phyloP scores from a whole-genome alignment of 176 grass and related monocot genomes.

The Hordeum vulgare region MorexV3_pseudomolecules_assembly NC_058523.1:422081483-422081982 shows the following conservation, averaged over 20 bases:
- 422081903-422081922: background rate
- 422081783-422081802: background rate
- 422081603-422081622: slow-evolving; percentile 16
- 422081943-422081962: background rate
- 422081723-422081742: background rate
- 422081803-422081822: background rate
- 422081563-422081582: background rate
- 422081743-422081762: background rate
- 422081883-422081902: background rate
- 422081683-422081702: background rate
- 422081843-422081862: background rate
- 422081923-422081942: background rate
- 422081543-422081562: background rate
- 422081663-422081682: background rate
- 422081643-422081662: background rate
- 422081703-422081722: background rate
- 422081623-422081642: background rate
- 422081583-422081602: background rate
- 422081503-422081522: slow-evolving; percentile 10
- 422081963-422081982: background rate
- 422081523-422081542: background rate
- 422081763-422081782: background rate
- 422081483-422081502: background rate
- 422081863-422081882: background rate
- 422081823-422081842: background rate